Percentiles rank a stretch among this genome's conserved stretches.
Evolutionary conservation across 768 basidiomycete genomes (phyloP).

Genomic region (Calocera viscosa): DNA sequence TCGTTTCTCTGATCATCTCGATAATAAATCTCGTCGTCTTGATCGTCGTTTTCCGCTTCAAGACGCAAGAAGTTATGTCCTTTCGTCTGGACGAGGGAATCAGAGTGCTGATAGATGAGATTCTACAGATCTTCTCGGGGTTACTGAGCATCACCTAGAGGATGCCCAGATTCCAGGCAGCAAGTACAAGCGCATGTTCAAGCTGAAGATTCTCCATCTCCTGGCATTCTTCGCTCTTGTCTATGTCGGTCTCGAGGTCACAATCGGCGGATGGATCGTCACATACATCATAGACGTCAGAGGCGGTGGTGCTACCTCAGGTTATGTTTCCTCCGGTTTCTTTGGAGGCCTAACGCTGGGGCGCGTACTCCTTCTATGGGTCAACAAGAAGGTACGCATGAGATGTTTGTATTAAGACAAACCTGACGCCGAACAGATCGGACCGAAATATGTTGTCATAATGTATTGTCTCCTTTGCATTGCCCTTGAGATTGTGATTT

Average conservation of each 20-base stretch:
- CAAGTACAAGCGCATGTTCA: constrained; percentile 25
- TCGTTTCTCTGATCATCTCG: constrained; percentile 57
- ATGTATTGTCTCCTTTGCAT: constrained; percentile 6
- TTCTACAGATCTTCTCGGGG: background rate
- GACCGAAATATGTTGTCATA: background rate
- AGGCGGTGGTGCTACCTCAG: constrained; percentile 18
- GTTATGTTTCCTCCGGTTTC: constrained; percentile 27
- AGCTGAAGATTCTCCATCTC: constrained; percentile 21
- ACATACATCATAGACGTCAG: constrained; percentile 19
- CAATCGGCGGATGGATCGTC: constrained; percentile 25
- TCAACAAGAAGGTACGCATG: constrained; percentile 33
- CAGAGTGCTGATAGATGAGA: background rate
- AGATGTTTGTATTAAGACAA: background rate
- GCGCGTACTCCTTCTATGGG: constrained; percentile 39
- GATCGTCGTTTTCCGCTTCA: constrained; percentile 49
- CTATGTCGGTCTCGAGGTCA: constrained; percentile 31
- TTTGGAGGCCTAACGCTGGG: constrained; percentile 39
- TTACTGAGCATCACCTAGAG: background rate
- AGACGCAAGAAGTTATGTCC: constrained; percentile 50
- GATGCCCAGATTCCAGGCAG: background rate
- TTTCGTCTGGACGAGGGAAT: background rate
- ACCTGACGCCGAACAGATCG: background rate
- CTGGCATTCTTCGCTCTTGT: constrained; percentile 26
- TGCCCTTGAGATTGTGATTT: constrained; percentile 49
- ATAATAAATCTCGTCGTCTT: constrained; percentile 43